Conservation (phyloP, 192 early-diverging fungal species). For the Dimargaris xerosporica region DNA sequence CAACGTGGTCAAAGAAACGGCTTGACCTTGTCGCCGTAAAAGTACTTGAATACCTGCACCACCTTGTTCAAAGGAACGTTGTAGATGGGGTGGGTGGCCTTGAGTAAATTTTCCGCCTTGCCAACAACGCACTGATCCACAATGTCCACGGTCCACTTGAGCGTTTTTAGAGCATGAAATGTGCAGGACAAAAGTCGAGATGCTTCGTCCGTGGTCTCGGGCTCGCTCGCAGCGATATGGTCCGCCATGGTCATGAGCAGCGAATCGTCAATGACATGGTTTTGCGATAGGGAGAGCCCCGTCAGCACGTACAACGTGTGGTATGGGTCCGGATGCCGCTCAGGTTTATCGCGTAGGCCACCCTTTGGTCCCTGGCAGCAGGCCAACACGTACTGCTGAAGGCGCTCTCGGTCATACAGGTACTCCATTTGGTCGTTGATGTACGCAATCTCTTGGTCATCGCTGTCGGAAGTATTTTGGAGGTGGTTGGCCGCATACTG, state of each 20-base stretch:
- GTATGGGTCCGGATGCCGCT: conserved; percentile 79
- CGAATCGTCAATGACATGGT: conserved; percentile 28
- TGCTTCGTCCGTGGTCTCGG: background rate
- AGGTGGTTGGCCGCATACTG: conserved; percentile 12
- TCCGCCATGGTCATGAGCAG: background rate
- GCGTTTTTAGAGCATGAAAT: background rate
- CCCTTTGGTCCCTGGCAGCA: conserved; percentile 67
- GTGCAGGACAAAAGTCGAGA: background rate
- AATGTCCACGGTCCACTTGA: background rate
- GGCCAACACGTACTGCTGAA: conserved; percentile 79
- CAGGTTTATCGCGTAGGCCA: conserved; percentile 86
- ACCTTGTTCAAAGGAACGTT: background rate
- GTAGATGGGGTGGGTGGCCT: background rate
- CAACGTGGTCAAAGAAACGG: too few species aligned
- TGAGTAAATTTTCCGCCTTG: background rate
- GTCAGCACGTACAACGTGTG: conserved; percentile 87
- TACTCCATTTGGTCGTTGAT: conserved; percentile 12
- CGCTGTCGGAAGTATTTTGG: background rate
- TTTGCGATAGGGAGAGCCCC: conserved; percentile 74
- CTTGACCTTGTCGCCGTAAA: background rate
- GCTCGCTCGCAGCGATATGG: background rate
- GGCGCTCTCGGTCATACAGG: conserved; percentile 31
- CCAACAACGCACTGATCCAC: background rate
- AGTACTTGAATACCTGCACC: background rate
- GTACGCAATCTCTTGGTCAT: background rate